Base-by-base conservation (phyloP, 768 basidiomycete species). In the Leccinellum luteum region DNA sequence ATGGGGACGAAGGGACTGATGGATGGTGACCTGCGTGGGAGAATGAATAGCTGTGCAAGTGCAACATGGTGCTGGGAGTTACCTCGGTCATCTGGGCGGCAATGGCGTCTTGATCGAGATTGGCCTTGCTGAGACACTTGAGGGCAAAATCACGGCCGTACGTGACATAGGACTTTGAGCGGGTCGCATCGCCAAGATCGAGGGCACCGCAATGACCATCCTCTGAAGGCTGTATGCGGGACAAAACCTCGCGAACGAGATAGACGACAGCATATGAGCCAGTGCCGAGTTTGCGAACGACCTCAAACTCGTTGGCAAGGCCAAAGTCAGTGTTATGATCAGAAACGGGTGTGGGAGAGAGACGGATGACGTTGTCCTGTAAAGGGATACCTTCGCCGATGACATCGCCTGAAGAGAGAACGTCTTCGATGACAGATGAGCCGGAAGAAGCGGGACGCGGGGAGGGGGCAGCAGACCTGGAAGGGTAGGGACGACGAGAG, bases 181-280 rank as follows among this genome's bases (percentile, higher is more conserved):
- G 51, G 51, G 70, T 59, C 48, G 64, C 63, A 45, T 77, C 77
- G 60, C 83, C 84, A 10, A 83, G 62, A 56, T 86, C 84, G 70
- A 85, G 81, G 27, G 73, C 61, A 62, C 82, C 83, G 53, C 85
- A 76, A 54, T 78, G 80, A 51, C 80, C 79, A 68, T 82, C 80
- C 63, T 86, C 83, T 14, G 78, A 77, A 48, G 74, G 69, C n/a
- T 65, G 61, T 34, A 64, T 51, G 52, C 75, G 78, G 15, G 70
- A 74, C 27, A 81, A 62, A 34, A 90, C 81, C 73, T 92, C 89
- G 48, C 85, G 84, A 27, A 97, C 94, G 59, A 93, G 86, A 71
- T 97, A 98, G 55, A 97, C 94, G 66, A 94, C 90, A 15, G 94
- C 94, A 70, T 96, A 97, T 60, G 87, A 90, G 64, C 94, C 94